Evolutionary conservation across 2,329 filamentous ascomycete genomes (phyloP), one percentile per base, ranked within the genome.

Genomic region (Rachicladosporium sp.): DNA sequence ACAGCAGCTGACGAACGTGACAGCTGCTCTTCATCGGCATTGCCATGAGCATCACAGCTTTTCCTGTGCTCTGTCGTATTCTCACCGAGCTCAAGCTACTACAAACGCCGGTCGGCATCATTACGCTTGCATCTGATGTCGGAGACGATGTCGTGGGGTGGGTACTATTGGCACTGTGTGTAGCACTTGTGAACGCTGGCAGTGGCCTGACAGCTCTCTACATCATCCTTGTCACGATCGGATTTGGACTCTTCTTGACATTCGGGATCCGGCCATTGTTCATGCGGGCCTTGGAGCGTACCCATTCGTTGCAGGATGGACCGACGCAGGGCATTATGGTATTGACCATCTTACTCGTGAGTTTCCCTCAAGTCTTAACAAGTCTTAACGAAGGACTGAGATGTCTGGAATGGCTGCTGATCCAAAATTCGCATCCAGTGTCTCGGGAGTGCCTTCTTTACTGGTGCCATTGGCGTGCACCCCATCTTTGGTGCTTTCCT

Each of bases 401-500:
- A 11, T 32, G 31, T 11, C 31, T 10, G 9, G 31, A 11, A 32
- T 7, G 23, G 23, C 23, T 6, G 23, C 23, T 27, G 23, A 27
- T 27, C 5, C 23, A 27, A 27, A 7, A 7, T 27, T 7, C 23
- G 6, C n/a, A 8, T 32, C 6, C 9, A 32, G 31, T 32, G 31
- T 8, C 68, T 94, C 11, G 68, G 73, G 0, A 88, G 83, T 0
- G 72, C 85, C 8, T 91, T 86, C 67, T 93, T 93, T 54, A 91
- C 85, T 0, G 76, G 79, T 43, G 80, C 88, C 45, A 93, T 94
- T 53, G 88, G 88, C 35, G 77, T 94, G 2, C 88, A 95, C 56
- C 76, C 87, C 40, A 94, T 94, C 54, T 94, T 94, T 52, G 88
- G 88, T 35, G 85, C 80, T 3, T 95, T 95, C 56, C 67, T 93